Evolutionary conservation across 306 rosid species (phyloP), one percentile per base, ranked within the genome.

Genomic region (Prunus dulcis): DNA sequence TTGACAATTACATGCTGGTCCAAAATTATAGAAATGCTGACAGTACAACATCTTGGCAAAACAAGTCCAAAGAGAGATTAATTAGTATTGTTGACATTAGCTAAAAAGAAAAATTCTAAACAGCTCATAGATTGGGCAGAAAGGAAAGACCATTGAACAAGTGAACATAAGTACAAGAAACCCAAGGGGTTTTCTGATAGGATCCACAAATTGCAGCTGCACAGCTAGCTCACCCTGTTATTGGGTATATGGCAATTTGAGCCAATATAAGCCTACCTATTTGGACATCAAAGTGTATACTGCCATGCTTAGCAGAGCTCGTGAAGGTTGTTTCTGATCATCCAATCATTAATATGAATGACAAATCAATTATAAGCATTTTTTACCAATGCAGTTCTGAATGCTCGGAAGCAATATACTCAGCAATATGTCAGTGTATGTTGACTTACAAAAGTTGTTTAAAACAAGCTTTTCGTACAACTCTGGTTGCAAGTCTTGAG

Each of bases 401-500:
- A 65, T 55, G 51, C n/a, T 71, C 20, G 17, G 32, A 12, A 47
- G 56, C 17, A 19, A 19, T 15, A 46, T 25, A 19, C 23, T 27
- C 27, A 77, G 69, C 12, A 15, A 55, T 61, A 55, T 51, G 38
- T 27, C 67, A 12, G 65, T 34, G 13, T 58, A 64, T 22, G 6
- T 34, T 13, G 65, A 82, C 96, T 87, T 75, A 92, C 97, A 65
- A 50, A 89, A 94, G 89, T 91, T 89, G 84, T 92, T 90, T 57
- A 90, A 22, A 81, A 90, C 85, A 67, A 91, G 98, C 74, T 89
- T 94, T 78, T 89, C 91, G 17, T 81, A 72, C 80, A 94, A 84
- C 77, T 85, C 76, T 34, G 89, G 86, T 50, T 86, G 80, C 96
- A 93, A 88, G 78, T 80, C 89, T 79, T 90, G 81, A 53, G 95